phyloP scores from a whole-genome alignment of 805 yeast genomes.

The Candida incommunis region DNA sequence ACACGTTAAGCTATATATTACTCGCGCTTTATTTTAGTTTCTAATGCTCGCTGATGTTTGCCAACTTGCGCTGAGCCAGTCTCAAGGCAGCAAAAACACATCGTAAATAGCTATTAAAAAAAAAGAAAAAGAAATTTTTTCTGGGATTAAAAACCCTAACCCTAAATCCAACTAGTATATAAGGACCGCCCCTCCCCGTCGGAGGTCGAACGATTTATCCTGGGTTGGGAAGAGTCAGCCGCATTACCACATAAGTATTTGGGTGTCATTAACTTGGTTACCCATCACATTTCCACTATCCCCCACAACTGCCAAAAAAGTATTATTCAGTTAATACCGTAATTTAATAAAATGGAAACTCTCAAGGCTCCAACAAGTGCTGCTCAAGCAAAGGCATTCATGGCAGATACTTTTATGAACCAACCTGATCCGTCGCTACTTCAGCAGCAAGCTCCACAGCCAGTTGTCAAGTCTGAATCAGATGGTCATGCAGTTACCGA shows the following conservation, averaged over 20 bases:
- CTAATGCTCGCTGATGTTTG: no score
- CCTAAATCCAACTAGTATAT: neutral
- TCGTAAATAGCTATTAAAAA: no score
- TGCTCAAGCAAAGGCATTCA: neutral
- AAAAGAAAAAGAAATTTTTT: no score
- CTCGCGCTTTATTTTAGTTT: no score
- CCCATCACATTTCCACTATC: neutral
- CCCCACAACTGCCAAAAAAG: neutral
- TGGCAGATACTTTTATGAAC: neutral
- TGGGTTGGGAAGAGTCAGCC: slow-evolving; percentile 1
- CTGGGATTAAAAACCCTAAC: slow-evolving; percentile 1
- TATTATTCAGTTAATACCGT: neutral
- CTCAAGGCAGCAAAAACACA: no score
- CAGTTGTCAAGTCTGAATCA: neutral
- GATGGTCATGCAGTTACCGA: slow-evolving; percentile 3
- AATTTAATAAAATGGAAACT: neutral
- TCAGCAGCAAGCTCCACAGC: neutral
- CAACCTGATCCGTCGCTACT: neutral
- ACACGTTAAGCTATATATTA: no score
- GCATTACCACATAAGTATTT: neutral
- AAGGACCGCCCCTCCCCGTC: neutral
- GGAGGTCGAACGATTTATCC: neutral
- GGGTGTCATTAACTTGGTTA: slow-evolving; percentile 1
- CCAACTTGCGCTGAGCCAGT: no score
- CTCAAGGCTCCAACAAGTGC: neutral